phyloP scores from a whole-genome alignment of 108 stramenopile genomes.

The Nannochloropsis salina region DNA sequence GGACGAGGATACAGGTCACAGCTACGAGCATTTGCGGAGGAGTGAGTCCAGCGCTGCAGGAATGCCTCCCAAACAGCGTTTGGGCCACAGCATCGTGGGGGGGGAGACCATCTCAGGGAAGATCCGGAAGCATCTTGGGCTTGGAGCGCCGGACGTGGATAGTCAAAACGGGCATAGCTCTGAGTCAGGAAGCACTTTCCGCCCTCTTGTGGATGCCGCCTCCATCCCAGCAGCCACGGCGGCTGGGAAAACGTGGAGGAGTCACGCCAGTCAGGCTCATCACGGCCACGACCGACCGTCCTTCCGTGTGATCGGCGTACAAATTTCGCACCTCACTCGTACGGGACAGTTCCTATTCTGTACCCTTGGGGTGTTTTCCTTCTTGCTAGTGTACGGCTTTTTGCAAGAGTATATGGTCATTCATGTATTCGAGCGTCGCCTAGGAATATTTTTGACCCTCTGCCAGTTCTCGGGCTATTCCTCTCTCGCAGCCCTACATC shows the following conservation, averaged over 20 bases:
- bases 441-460: slow-evolving; percentile 48
- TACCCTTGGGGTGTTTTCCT: slow-evolving; percentile 42
- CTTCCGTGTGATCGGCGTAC: slow-evolving; percentile 49
- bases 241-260: neutral
- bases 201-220: neutral
- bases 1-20: slow-evolving; percentile 13
- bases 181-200: neutral
- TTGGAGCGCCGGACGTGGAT: neutral
- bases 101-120: neutral
- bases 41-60: neutral
- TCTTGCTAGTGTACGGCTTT: slow-evolving; percentile 49
- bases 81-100: neutral
- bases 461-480: slow-evolving; percentile 47
- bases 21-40: slow-evolving; percentile 9
- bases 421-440: slow-evolving; percentile 41
- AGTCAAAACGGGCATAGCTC: too few species aligned
- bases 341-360: slow-evolving; percentile 43
- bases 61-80: slow-evolving; percentile 1
- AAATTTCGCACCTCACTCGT: slow-evolving; percentile 40
- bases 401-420: slow-evolving; percentile 55
- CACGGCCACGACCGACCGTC: slow-evolving; percentile 9
- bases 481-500: slow-evolving; percentile 30
- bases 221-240: neutral
- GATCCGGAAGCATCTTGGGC: neutral
- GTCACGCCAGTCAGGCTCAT: neutral